Evolutionary conservation across 148 eudicot species (phyloP).

Genomic region (Rhododendron vialii): DNA sequence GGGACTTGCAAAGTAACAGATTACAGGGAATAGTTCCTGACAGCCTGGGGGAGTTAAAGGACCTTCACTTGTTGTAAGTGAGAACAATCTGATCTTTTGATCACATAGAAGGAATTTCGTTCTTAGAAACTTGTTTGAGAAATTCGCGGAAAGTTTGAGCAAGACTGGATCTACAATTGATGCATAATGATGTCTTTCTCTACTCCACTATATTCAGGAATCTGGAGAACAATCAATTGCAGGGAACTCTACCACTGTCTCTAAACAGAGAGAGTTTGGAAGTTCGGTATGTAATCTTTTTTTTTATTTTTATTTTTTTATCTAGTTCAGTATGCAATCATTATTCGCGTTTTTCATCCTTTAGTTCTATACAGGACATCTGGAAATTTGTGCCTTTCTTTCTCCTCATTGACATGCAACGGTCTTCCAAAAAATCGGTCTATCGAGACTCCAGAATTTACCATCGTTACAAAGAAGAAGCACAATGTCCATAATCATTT

Average conservation of each 20-base stretch:
- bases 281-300: conserved; percentile 34
- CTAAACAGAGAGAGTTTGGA: conserved; percentile 54
- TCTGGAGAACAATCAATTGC: conserved; percentile 66
- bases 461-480: conserved; percentile 44
- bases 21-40: conserved; percentile 61
- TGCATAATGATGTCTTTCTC: background rate
- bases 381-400: conserved; percentile 70
- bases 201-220: conserved; percentile 33
- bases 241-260: conserved; percentile 67
- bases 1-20: conserved; percentile 72
- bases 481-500: conserved; percentile 35
- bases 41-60: conserved; percentile 49
- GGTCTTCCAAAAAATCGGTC: conserved; percentile 32
- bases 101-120: background rate
- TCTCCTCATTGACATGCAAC: conserved; percentile 40
- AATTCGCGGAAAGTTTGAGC: background rate
- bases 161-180: background rate
- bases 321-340: background rate
- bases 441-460: conserved; percentile 61
- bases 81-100: background rate
- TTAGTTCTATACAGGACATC: conserved; percentile 44
- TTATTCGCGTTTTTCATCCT: background rate
- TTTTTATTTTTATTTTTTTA: too few species aligned
- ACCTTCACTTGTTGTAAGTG: conserved; percentile 69
- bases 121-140: background rate